phyloP scores from a whole-genome alignment of 768 basidiomycete genomes.

The Pulveroboletus sp. region DNA sequence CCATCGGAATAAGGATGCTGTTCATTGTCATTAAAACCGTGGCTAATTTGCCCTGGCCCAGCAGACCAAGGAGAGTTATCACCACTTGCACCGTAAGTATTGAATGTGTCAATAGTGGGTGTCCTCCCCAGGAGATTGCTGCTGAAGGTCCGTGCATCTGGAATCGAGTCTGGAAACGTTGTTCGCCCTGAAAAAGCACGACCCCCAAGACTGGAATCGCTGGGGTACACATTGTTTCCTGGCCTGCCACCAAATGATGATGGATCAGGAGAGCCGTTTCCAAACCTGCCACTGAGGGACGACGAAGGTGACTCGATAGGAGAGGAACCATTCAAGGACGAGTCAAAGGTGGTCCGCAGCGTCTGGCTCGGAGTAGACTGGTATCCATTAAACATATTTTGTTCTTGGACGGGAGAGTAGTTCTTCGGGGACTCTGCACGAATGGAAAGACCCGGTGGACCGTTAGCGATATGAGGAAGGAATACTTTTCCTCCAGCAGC shows the following conservation, averaged over 20 bases:
- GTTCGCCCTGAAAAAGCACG: slow-evolving; percentile 36
- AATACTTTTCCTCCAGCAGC: slow-evolving; percentile 60
- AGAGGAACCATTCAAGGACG: slow-evolving; percentile 52
- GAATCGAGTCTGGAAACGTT: slow-evolving; percentile 38
- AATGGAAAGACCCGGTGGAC: slow-evolving; percentile 55
- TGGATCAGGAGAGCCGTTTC: slow-evolving; percentile 70
- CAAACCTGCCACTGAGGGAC: slow-evolving; percentile 63
- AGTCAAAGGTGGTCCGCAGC: slow-evolving; percentile 64
- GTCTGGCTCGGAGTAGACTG: slow-evolving; percentile 66
- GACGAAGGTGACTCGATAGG: slow-evolving; percentile 72
- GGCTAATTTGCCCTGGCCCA: slow-evolving; percentile 22
- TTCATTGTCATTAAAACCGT: slow-evolving; percentile 21
- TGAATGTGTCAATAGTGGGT: slow-evolving; percentile 39
- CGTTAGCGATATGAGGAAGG: slow-evolving; percentile 45
- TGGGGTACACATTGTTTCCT: slow-evolving; percentile 33
- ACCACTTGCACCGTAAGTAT: slow-evolving; percentile 33
- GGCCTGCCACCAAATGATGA: slow-evolving; percentile 50
- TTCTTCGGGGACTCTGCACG: slow-evolving; percentile 51
- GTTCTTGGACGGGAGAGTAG: slow-evolving; percentile 37
- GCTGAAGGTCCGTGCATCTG: slow-evolving; percentile 39
- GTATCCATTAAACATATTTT: slow-evolving; percentile 45
- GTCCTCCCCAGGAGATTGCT: slow-evolving; percentile 32
- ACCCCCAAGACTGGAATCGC: slow-evolving; percentile 35
- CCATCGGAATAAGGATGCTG: slow-evolving; percentile 24
- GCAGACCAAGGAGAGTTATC: slow-evolving; percentile 34